Conservation (phyloP, 1,284 basidiomycete genomes). For the Exobasidium rhododendri region DNA sequence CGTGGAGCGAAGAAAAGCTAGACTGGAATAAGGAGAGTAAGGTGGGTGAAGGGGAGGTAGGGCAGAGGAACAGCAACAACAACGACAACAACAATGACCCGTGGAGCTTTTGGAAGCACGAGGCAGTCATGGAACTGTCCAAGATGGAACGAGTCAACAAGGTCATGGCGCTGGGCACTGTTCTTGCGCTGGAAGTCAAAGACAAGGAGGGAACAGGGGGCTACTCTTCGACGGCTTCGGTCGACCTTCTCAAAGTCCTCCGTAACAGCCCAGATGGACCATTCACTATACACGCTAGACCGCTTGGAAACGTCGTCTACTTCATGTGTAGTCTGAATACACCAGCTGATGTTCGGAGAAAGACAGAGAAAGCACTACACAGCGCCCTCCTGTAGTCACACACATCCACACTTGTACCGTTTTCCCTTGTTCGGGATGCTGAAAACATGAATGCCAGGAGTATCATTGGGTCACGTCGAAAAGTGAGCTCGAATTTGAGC, state of each 20-base stretch:
- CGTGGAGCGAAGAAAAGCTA: conserved; percentile 59
- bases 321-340: conserved; percentile 91
- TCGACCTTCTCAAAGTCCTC: conserved; percentile 29
- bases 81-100: conserved; percentile 37
- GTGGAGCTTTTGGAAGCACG: conserved; percentile 86
- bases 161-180: conserved; percentile 81
- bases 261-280: conserved; percentile 19
- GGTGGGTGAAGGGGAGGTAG: neutral
- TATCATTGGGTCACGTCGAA: too few species aligned
- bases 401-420: too few species aligned
- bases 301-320: conserved; percentile 87
- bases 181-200: conserved; percentile 75
- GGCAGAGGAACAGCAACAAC: neutral
- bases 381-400: conserved; percentile 1
- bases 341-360: conserved; percentile 37
- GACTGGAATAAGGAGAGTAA: conserved; percentile 11
- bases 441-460: too few species aligned
- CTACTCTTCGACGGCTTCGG: conserved; percentile 40
- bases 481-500: too few species aligned
- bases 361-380: conserved; percentile 39
- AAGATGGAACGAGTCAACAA: conserved; percentile 64
- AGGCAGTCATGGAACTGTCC: conserved; percentile 69
- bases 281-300: conserved; percentile 79
- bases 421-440: too few species aligned
- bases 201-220: conserved; percentile 61